Evolutionary conservation across 805 yeast genomes (phyloP).

Genomic region (Metahyphopichia silvanorum): DNA sequence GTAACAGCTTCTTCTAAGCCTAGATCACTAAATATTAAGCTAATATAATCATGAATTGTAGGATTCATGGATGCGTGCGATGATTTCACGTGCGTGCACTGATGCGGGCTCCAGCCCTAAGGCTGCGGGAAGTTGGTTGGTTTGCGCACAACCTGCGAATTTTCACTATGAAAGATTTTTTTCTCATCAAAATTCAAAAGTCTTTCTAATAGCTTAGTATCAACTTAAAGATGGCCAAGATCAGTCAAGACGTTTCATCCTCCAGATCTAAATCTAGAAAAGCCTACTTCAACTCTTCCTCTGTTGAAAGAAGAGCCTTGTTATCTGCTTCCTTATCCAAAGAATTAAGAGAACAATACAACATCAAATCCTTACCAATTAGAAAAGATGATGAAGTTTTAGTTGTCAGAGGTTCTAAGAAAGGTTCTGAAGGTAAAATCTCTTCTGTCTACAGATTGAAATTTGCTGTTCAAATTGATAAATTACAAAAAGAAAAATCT

Average conservation of each 20-base stretch:
- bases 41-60: too few species aligned
- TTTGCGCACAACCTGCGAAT: too few species aligned
- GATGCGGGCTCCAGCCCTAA: too few species aligned
- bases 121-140: too few species aligned
- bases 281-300: slow-evolving; percentile 98
- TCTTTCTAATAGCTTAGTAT: slow-evolving; percentile 6
- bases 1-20: too few species aligned
- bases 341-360: slow-evolving; percentile 97
- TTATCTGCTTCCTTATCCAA: slow-evolving; percentile 98
- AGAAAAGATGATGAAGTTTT: slow-evolving; percentile 96
- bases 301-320: slow-evolving; percentile 89
- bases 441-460: slow-evolving; percentile 98
- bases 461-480: slow-evolving; percentile 94
- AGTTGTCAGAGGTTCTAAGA: slow-evolving; percentile 98
- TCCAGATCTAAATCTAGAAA: slow-evolving; percentile 99
- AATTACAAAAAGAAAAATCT: slow-evolving; percentile 95
- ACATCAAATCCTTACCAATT: slow-evolving; percentile 92
- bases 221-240: slow-evolving; percentile 52
- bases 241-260: slow-evolving; percentile 92
- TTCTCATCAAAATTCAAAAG: slow-evolving; percentile 1
- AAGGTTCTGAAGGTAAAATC: slow-evolving; percentile 99
- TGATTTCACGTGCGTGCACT: too few species aligned
- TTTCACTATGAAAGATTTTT: too few species aligned
- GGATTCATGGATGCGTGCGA: too few species aligned
- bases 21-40: too few species aligned